Conservation (phyloP, 352 stramenopile genomes). For the Elongisporangium undulatum region DNA sequence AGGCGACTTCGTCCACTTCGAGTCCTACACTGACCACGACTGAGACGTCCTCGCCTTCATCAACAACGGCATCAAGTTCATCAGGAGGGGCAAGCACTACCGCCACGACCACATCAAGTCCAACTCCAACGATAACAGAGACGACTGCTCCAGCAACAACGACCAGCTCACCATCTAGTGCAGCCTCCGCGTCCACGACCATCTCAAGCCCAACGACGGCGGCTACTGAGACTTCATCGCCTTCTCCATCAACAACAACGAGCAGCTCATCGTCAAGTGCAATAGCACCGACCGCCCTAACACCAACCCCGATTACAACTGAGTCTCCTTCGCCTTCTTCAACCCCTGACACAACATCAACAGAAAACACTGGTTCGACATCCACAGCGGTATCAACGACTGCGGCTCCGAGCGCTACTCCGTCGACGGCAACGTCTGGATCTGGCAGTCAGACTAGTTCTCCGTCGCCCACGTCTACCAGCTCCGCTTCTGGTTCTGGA, state of each 20-base stretch:
- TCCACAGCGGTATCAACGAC: slow-evolving; percentile 4
- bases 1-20: slow-evolving; percentile 4
- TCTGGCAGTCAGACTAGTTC: neutral
- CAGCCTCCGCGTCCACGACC: neutral
- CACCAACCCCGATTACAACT: slow-evolving; percentile 2
- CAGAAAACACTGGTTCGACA: slow-evolving; percentile 9
- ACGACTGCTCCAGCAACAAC: slow-evolving; percentile 5
- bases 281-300: neutral
- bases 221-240: neutral
- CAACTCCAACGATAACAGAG: slow-evolving; percentile 13
- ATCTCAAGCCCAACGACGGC: neutral
- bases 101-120: slow-evolving; percentile 9
- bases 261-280: neutral
- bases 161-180: neutral
- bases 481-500: neutral
- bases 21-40: neutral
- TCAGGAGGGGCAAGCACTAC: slow-evolving; percentile 8
- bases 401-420: neutral
- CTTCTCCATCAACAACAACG: neutral
- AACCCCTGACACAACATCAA: slow-evolving; percentile 9
- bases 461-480: neutral
- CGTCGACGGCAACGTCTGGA: neutral
- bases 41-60: slow-evolving; percentile 3
- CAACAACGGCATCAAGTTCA: slow-evolving; percentile 9
- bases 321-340: slow-evolving; percentile 3